Evolutionary conservation across 108 stramenopile species (phyloP).

Genomic region (Cyclotella choctawhatcheeana): DNA sequence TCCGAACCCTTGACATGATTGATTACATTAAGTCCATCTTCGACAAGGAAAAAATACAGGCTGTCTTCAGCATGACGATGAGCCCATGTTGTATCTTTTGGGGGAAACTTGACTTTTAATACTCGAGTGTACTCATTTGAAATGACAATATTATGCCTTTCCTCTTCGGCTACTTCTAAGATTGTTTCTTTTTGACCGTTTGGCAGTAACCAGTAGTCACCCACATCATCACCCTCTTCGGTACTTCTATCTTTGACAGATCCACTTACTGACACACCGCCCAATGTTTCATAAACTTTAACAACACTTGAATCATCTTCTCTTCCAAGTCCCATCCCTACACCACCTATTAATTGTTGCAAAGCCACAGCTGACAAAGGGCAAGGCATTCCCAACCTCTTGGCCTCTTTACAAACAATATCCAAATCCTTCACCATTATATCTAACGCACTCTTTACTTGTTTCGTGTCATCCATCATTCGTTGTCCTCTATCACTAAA

Average conservation of each 20-base stretch:
- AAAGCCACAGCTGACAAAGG: constrained; percentile 71
- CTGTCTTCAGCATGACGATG: constrained; percentile 75
- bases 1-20: constrained; percentile 72
- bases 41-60: constrained; percentile 68
- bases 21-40: constrained; percentile 60
- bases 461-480: constrained; percentile 51
- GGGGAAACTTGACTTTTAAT: constrained; percentile 58
- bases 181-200: constrained; percentile 63
- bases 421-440: constrained; percentile 87
- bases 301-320: constrained; percentile 81
- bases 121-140: constrained; percentile 70
- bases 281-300: constrained; percentile 71
- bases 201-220: constrained; percentile 55
- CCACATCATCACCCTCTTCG: constrained; percentile 54
- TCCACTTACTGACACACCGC: constrained; percentile 58
- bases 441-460: constrained; percentile 62
- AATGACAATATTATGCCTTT: constrained; percentile 52
- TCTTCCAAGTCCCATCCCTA: constrained; percentile 59
- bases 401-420: constrained; percentile 75
- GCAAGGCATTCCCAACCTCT: constrained; percentile 55
- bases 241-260: neutral
- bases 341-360: constrained; percentile 73
- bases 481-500: constrained; percentile 75
- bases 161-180: constrained; percentile 66
- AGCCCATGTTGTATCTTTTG: constrained; percentile 60